Evolutionary conservation across 116 monocot species (phyloP).

Genomic region (Zostera marina): DNA sequence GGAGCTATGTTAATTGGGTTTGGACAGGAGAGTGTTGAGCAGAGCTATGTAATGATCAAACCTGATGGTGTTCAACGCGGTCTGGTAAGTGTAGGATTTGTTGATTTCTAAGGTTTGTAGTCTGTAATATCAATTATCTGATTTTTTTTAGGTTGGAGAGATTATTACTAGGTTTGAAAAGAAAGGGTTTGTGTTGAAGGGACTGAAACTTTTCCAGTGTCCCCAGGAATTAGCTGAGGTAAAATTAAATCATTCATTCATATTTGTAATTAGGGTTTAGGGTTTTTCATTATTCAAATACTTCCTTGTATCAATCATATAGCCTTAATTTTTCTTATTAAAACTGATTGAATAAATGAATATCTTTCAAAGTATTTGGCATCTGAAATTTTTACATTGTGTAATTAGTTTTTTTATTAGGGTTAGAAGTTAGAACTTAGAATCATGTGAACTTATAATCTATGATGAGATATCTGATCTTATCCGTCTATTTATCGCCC

Average conservation of each 20-base stretch:
- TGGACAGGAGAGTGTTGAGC: conserved; percentile 43
- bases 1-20: background rate
- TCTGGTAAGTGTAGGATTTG: conserved; percentile 32
- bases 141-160: conserved; percentile 64
- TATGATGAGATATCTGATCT: too few relatives aligned
- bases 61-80: conserved; percentile 94
- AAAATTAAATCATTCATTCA: background rate
- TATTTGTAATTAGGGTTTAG: background rate
- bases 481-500: too few relatives aligned
- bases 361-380: too few relatives aligned
- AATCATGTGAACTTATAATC: too few relatives aligned
- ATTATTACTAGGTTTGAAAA: conserved; percentile 95
- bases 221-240: conserved; percentile 91
- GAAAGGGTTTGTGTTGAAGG: conserved; percentile 89
- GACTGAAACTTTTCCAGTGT: conserved; percentile 84
- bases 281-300: background rate
- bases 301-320: background rate
- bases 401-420: too few relatives aligned
- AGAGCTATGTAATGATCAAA: conserved; percentile 87
- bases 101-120: background rate
- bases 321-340: too few relatives aligned
- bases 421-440: too few relatives aligned
- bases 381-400: too few relatives aligned
- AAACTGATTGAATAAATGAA: too few relatives aligned
- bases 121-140: background rate